These are phyloP conservation scores for Orbilia brochopaga DNA, from an alignment of 2,329 filamentous ascomycete genomes.

Conservation along the genomic window DNA sequence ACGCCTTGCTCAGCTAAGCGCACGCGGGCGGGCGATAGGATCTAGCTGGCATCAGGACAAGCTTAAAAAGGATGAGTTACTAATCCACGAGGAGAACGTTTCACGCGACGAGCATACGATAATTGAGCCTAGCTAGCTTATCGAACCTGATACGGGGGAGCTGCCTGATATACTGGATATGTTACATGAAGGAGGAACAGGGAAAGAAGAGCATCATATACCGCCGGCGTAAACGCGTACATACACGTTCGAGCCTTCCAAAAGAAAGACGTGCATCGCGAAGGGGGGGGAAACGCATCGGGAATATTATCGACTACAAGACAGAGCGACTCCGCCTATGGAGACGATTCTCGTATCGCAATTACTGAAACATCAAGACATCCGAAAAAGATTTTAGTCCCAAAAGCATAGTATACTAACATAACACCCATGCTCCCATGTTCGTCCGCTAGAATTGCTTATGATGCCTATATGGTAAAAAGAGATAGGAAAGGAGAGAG, in stretches of 20 bases:
- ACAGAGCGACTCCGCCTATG: neutral
- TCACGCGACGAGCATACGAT: neutral
- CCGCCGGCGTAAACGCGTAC: neutral
- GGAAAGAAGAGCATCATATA: neutral
- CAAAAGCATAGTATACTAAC: conserved; percentile 50
- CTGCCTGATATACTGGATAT: conserved; percentile 1
- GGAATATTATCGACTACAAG: conserved; percentile 1
- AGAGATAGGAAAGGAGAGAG: conserved; percentile 26
- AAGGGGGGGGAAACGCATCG: neutral
- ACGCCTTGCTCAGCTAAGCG: conserved; percentile 43
- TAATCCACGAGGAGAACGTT: no score
- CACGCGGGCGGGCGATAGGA: conserved; percentile 9
- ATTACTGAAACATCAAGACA: conserved; percentile 12
- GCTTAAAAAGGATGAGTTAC: no score
- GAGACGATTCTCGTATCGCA: neutral
- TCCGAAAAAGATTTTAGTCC: conserved; percentile 49
- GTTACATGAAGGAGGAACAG: neutral
- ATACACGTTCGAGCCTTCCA: neutral
- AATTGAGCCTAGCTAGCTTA: neutral
- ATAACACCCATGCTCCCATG: conserved; percentile 51
- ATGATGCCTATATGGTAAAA: conserved; percentile 46
- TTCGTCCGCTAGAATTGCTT: conserved; percentile 50
- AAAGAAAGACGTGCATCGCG: neutral
- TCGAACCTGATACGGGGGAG: neutral
- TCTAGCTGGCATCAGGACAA: neutral